These are phyloP conservation scores for Suhomyces coccinellae DNA, from an alignment of 1,139 yeast genomes.

Conservation along the genomic window DNA sequence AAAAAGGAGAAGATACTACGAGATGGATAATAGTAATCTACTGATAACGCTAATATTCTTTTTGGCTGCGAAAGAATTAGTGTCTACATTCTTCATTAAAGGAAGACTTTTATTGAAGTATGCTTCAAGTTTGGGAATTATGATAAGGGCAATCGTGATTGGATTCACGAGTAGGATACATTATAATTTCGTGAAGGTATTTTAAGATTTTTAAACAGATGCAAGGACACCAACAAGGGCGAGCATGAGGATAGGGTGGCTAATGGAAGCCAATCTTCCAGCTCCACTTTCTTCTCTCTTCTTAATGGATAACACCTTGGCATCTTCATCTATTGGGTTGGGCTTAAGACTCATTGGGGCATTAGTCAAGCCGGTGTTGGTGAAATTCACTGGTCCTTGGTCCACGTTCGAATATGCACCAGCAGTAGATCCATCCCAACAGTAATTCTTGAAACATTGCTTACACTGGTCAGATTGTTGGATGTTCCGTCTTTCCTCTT, in stretches of 20 bases:
- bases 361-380: conserved; percentile 31
- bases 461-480: conserved; percentile 72
- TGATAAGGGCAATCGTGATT: neutral
- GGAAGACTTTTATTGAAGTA: neutral
- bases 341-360: conserved; percentile 14
- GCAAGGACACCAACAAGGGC: neutral
- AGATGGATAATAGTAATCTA: too few relatives aligned
- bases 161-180: neutral
- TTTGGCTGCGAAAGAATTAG: too few relatives aligned
- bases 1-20: too few relatives aligned
- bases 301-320: conserved; percentile 1
- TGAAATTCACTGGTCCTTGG: conserved; percentile 25
- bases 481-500: conserved; percentile 68
- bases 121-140: neutral
- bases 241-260: neutral
- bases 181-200: too few relatives aligned
- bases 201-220: neutral
- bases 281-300: conserved; percentile 5
- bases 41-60: too few relatives aligned
- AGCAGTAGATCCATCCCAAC: conserved; percentile 68
- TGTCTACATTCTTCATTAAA: too few relatives aligned
- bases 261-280: neutral
- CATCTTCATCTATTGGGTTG: neutral
- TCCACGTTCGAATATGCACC: conserved; percentile 11
- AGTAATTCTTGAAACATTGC: conserved; percentile 68